Evolutionary conservation across 495 filamentous ascomycete species (phyloP), one percentile per base, ranked within the genome.

Genomic region (Podospora pseudoanserina): DNA sequence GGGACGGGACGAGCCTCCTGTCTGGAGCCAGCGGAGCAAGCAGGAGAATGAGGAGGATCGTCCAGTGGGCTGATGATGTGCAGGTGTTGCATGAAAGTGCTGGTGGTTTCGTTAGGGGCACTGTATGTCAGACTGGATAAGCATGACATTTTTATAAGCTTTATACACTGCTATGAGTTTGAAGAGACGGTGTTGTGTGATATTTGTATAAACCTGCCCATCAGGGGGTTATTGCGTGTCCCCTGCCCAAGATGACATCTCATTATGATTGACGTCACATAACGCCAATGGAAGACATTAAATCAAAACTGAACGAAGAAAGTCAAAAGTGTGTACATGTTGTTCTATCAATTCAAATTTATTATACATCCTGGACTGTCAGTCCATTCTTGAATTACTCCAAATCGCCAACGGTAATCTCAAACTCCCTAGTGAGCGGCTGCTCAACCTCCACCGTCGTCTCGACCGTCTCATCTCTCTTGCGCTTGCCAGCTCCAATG

Each of bases 1-100:
- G 3, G 87, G 86, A 2, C 82, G 79, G 56, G 88, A 90, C 75
- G 85, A 87, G 74, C 81, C 87, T 61, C 86, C 87, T 9, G 79
- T 81, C 30, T 90, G 86, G 86, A 83, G 79, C 44, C 73, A 79
- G 76, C 79, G 79, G 72, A 80, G 79, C 19, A 87, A 87, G 79
- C 76, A 74, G 59, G 79, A 86, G 76, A 89, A 89, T 76, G 86
- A 88, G 79, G 78, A 80, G 66, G 73, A 76, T 63, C 85, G 86
- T 0, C 72, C 85, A 66, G 87, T 89, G n/a, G 55, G 55, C 18
- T 58, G 55, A 58, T 13, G 9, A 32, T 32, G 7, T 7, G 30
- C 39, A 49, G 39, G 39, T 49, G 13, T 16, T 11, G 2, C 15
- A 11, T 16, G 2, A 11, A 5, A 49, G 9, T 49, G 9, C 7